phyloP scores from a whole-genome alignment of 371 early-diverging fungal species.

The Thermomucor indicae-seudaticae region DNA sequence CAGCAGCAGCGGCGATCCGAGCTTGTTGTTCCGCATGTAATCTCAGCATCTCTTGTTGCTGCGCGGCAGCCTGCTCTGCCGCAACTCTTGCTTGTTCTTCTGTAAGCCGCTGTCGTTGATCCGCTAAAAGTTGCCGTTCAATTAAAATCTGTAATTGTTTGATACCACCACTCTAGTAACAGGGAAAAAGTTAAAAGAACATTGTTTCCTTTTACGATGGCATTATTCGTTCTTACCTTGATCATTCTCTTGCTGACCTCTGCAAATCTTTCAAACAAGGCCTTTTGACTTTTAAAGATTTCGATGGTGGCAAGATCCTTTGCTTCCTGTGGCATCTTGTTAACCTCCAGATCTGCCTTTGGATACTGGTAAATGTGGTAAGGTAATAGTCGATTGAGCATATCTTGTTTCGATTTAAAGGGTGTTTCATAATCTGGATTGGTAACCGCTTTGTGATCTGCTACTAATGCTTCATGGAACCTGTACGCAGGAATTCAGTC shows the following conservation, averaged over 20 bases:
- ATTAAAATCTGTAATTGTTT: constrained; percentile 23
- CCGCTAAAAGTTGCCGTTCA: constrained; percentile 27
- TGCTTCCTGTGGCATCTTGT: constrained; percentile 45
- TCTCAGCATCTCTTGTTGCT: constrained; percentile 36
- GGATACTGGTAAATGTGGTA: constrained; percentile 74
- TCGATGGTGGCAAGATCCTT: constrained; percentile 22
- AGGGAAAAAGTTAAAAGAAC: background rate
- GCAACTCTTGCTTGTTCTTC: constrained; percentile 39
- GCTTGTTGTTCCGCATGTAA: constrained; percentile 29
- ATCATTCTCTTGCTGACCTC: constrained; percentile 12
- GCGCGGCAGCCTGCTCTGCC: constrained; percentile 39
- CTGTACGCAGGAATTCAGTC: constrained; percentile 1
- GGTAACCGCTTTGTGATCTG: constrained; percentile 49
- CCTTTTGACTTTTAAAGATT: constrained; percentile 38
- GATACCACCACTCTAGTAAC: constrained; percentile 15
- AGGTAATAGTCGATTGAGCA: constrained; percentile 61
- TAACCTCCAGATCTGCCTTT: constrained; percentile 52
- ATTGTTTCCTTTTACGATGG: background rate
- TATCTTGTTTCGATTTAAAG: constrained; percentile 58
- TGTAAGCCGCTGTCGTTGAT: constrained; percentile 26
- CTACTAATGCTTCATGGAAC: constrained; percentile 31
- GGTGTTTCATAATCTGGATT: constrained; percentile 55
- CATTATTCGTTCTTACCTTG: constrained; percentile 15
- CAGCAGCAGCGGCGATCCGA: constrained; percentile 8
- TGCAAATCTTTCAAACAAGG: constrained; percentile 29